phyloP scores from a whole-genome alignment of 176 grass and related monocot genomes.

The Oryza brachyantha region DNA sequence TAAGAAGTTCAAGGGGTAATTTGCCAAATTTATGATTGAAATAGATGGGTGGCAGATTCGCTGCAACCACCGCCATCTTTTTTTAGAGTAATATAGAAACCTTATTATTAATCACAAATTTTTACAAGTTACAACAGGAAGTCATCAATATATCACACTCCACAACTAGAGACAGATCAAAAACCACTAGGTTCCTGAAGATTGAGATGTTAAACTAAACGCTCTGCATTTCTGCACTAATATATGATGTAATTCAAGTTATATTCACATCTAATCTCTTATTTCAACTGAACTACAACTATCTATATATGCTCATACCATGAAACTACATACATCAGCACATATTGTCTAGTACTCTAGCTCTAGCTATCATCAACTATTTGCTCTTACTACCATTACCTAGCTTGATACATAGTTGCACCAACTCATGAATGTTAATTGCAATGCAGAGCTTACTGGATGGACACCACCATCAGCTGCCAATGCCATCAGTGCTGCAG shows the following conservation, averaged over 20 bases:
- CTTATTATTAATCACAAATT: no score
- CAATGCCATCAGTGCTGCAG: slow-evolving; percentile 10
- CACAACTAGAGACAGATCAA: neutral
- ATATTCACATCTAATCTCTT: neutral
- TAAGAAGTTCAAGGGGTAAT: no score
- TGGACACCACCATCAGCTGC: slow-evolving; percentile 45
- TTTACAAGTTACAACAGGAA: neutral
- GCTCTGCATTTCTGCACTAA: no score
- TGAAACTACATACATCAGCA: no score
- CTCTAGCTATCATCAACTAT: neutral
- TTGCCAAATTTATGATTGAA: no score
- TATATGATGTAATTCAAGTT: neutral
- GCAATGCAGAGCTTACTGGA: slow-evolving; percentile 47
- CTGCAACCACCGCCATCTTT: no score
- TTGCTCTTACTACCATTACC: neutral
- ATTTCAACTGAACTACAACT: neutral
- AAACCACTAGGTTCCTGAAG: neutral
- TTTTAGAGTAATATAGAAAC: no score
- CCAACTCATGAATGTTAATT: neutral
- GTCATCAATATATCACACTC: neutral
- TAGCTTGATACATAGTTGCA: neutral
- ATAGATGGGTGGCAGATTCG: no score
- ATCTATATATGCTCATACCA: neutral
- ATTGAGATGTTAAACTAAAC: no score
- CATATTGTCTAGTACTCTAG: neutral